Conservation (phyloP, 805 yeast species). For the Priceomyces melissophilus region DNA sequence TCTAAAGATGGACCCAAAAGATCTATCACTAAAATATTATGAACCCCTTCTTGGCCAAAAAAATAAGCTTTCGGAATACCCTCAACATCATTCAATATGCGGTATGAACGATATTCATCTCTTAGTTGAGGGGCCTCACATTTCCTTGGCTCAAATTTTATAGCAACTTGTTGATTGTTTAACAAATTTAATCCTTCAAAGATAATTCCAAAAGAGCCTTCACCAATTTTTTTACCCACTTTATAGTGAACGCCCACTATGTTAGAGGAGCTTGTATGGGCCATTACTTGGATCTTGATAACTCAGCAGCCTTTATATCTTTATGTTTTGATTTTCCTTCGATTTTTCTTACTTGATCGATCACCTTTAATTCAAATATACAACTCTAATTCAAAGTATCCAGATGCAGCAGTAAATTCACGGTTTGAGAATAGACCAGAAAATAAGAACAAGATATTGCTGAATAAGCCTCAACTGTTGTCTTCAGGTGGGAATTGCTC, state of each 20-base stretch:
- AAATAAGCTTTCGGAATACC: conserved; percentile 97
- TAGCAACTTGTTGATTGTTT: conserved; percentile 91
- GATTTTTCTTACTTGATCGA: too few relatives aligned
- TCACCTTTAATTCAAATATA: too few relatives aligned
- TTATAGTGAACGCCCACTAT: conserved; percentile 94
- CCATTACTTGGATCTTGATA: conserved; percentile 18
- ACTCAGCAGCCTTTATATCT: too few relatives aligned
- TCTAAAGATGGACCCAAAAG: conserved; percentile 93
- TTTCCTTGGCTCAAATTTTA: conserved; percentile 94
- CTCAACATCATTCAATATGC: conserved; percentile 71
- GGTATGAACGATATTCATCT: conserved; percentile 95
- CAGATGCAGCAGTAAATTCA: too few relatives aligned
- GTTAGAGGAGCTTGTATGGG: conserved; percentile 46
- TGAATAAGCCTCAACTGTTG: too few relatives aligned
- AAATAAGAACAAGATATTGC: too few relatives aligned
- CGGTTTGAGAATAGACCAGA: too few relatives aligned
- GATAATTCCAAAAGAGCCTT: conserved; percentile 96
- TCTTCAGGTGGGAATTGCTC: too few relatives aligned
- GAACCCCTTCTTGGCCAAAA: conserved; percentile 97
- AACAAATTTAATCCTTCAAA: conserved; percentile 93
- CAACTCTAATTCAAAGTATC: too few relatives aligned
- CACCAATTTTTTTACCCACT: conserved; percentile 96
- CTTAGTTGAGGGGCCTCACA: conserved; percentile 96
- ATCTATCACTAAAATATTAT: conserved; percentile 91
- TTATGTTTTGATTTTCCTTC: too few relatives aligned